Conservation (phyloP, 177 flowering plant genomes). For the Telopea speciosissima region DNA sequence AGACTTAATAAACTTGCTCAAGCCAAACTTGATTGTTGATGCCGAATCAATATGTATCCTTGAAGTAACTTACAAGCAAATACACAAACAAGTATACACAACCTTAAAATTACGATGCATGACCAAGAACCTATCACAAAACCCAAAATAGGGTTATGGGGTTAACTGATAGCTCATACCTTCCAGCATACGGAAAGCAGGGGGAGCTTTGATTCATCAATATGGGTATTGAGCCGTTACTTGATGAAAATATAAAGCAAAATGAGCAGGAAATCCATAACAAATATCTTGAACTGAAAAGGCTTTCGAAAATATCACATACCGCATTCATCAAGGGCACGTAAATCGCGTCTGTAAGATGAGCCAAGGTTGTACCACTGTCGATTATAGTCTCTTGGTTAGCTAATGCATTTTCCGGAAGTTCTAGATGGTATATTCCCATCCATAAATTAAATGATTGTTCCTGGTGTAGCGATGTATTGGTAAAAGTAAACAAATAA, state of each 20-base stretch:
- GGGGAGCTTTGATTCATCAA: slow-evolving; percentile 39
- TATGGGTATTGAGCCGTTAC: slow-evolving; percentile 52
- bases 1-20: too few relatives aligned
- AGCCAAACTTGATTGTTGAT: too few relatives aligned
- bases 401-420: slow-evolving; percentile 58
- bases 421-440: too few relatives aligned
- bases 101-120: too few relatives aligned
- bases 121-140: not conserved
- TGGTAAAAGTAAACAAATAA: too few relatives aligned
- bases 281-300: not conserved
- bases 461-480: too few relatives aligned
- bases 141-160: not conserved
- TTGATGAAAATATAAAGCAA: slow-evolving; percentile 4
- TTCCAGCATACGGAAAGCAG: slow-evolving; percentile 59
- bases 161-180: slow-evolving; percentile 31
- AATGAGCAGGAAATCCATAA: not conserved
- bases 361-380: slow-evolving; percentile 96
- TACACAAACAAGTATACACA: too few relatives aligned
- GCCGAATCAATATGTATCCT: too few relatives aligned
- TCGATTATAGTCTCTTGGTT: slow-evolving; percentile 78
- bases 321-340: slow-evolving; percentile 60
- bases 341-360: slow-evolving; percentile 73
- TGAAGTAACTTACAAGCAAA: too few relatives aligned
- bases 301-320: slow-evolving; percentile 9
- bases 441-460: too few relatives aligned